A percentile compares a stretch with the other conserved stretches of the same genome.
These are phyloP conservation scores for Corniculantispora saksenae DNA, from an alignment of 2,329 filamentous ascomycete species.

Conservation along the genomic window DNA sequence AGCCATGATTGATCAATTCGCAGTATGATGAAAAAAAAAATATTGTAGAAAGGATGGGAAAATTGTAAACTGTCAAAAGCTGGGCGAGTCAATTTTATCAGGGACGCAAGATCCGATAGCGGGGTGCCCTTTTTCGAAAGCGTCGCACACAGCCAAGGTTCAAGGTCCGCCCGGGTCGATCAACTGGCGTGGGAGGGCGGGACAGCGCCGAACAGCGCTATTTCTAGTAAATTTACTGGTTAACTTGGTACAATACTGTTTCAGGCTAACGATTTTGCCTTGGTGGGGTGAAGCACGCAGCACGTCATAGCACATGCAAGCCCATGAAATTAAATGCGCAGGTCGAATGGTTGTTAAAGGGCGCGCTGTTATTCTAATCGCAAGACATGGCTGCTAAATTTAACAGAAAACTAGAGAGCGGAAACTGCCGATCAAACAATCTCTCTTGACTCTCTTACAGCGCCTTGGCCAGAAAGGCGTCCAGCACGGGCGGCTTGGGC, in stretches of 20 bases:
- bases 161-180: background rate
- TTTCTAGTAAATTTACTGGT: too few relatives aligned
- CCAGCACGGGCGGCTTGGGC: constrained; percentile 21
- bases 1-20: constrained; percentile 38
- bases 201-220: constrained; percentile 11
- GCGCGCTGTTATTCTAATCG: background rate
- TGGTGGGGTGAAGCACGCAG: constrained; percentile 7
- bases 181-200: background rate
- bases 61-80: background rate
- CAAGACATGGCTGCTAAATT: background rate
- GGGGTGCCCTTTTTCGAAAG: constrained; percentile 15
- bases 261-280: background rate
- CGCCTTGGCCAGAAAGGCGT: constrained; percentile 21
- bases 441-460: background rate
- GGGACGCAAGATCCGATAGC: constrained; percentile 14
- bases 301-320: constrained; percentile 14
- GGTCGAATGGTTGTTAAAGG: too few relatives aligned
- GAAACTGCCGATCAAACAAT: constrained; percentile 1
- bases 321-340: too few relatives aligned
- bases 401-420: background rate
- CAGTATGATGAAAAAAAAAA: background rate
- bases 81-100: constrained; percentile 17
- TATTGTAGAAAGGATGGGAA: background rate
- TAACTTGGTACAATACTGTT: background rate
- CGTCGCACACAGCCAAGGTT: background rate